phyloP scores from a whole-genome alignment of 352 stramenopile genomes.

The Globisporangium yorkense region DNA sequence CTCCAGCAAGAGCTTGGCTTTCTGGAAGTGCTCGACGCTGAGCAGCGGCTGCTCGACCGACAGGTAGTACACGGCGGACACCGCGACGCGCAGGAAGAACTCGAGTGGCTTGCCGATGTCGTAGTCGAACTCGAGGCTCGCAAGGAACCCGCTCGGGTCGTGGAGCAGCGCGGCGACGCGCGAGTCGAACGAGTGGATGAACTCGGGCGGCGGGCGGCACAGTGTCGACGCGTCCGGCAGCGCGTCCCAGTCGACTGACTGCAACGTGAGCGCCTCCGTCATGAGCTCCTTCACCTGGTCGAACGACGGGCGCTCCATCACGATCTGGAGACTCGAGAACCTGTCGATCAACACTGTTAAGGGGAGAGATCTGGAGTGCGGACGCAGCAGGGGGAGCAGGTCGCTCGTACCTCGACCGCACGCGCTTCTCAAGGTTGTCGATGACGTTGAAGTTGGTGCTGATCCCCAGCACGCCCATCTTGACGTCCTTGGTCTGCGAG shows the following conservation, averaged over 20 bases:
- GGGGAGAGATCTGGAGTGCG: too few species aligned
- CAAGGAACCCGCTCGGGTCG: slow-evolving; percentile 29
- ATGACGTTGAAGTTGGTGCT: slow-evolving; percentile 79
- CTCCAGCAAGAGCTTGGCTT: slow-evolving; percentile 52
- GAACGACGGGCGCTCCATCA: slow-evolving; percentile 58
- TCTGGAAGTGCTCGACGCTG: slow-evolving; percentile 33
- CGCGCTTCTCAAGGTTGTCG: slow-evolving; percentile 76
- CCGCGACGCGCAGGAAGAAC: slow-evolving; percentile 63
- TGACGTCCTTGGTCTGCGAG: slow-evolving; percentile 60
- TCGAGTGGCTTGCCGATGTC: slow-evolving; percentile 60
- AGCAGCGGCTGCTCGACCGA: slow-evolving; percentile 31
- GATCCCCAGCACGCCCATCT: slow-evolving; percentile 77
- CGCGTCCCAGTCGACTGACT: slow-evolving; percentile 22
- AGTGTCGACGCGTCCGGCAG: slow-evolving; percentile 9
- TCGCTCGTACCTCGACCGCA: slow-evolving; percentile 50
- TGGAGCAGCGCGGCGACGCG: slow-evolving; percentile 32
- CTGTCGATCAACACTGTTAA: slow-evolving; percentile 15
- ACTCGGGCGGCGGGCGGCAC: slow-evolving; percentile 19
- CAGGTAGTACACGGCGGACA: slow-evolving; percentile 44
- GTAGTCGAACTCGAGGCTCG: slow-evolving; percentile 67
- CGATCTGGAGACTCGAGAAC: slow-evolving; percentile 81
- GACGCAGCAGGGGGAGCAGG: background rate
- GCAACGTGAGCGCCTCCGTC: slow-evolving; percentile 29
- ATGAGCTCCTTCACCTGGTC: slow-evolving; percentile 43
- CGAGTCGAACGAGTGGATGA: slow-evolving; percentile 32